Evolutionary conservation across 768 basidiomycete species (phyloP).

Genomic region (Phylloporus sp.): DNA sequence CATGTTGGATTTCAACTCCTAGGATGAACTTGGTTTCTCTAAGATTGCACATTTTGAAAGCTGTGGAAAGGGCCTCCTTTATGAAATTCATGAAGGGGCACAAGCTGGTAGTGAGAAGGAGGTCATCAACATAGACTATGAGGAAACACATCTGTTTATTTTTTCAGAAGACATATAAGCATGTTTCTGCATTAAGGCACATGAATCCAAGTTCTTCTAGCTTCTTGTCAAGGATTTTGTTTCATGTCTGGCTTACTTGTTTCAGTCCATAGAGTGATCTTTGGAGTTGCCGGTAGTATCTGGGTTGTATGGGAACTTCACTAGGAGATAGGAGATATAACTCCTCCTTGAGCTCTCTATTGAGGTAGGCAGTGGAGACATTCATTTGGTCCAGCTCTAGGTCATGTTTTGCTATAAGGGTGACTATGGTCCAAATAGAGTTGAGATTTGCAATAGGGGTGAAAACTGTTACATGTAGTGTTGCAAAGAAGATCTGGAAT

Average conservation of each 20-base stretch:
- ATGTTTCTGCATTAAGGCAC: neutral
- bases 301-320: neutral
- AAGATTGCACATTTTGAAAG: neutral
- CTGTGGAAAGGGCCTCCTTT: neutral
- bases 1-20: slow-evolving; percentile 32
- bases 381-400: no score
- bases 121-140: neutral
- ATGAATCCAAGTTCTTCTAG: no score
- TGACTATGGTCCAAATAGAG: neutral
- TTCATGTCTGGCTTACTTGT: neutral
- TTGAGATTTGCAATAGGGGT: no score
- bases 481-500: no score
- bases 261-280: neutral
- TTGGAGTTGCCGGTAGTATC: neutral
- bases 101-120: slow-evolving; percentile 1
- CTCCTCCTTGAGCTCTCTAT: slow-evolving; percentile 12
- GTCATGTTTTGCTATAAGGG: no score
- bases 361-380: no score
- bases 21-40: slow-evolving; percentile 21
- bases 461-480: no score
- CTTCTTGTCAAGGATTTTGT: no score
- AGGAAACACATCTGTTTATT: no score
- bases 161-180: no score
- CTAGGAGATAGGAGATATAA: slow-evolving; percentile 13
- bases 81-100: neutral